These are phyloP conservation scores for Cryptomeria japonica DNA, from an alignment of 75 land plant genomes.

Conservation along the genomic window DNA sequence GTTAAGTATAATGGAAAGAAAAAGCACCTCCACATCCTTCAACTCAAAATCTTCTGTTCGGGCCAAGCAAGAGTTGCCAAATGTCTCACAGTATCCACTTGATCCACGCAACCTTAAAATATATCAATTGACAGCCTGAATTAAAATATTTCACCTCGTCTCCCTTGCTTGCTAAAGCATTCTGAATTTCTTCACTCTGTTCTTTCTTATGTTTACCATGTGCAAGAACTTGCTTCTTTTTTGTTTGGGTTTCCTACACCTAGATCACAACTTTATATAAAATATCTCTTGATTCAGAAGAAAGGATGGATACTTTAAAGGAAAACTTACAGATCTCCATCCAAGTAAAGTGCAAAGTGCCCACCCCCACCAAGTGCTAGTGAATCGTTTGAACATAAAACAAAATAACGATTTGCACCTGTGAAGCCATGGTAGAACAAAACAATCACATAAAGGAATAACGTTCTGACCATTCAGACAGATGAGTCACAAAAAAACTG, in stretches of 20 bases:
- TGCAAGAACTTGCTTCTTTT: not conserved
- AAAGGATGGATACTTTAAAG: not conserved
- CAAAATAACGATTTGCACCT: slow-evolving; percentile 89
- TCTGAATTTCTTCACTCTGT: no score
- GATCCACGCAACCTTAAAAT: slow-evolving; percentile 70
- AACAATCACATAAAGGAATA: not conserved
- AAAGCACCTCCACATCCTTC: slow-evolving; percentile 82
- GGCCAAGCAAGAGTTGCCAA: slow-evolving; percentile 82
- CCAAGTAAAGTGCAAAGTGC: slow-evolving; percentile 93
- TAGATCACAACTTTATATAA: not conserved
- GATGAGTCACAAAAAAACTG: not conserved
- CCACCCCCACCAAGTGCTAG: slow-evolving; percentile 97
- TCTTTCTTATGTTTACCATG: not conserved
- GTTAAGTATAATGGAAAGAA: not conserved
- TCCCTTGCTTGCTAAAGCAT: not conserved
- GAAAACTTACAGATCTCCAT: slow-evolving; percentile 77
- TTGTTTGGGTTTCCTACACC: not conserved
- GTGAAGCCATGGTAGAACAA: slow-evolving; percentile 1
- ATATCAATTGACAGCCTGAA: not conserved
- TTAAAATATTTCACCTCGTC: not conserved
- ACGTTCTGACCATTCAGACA: not conserved
- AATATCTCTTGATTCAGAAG: not conserved
- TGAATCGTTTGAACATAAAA: slow-evolving; percentile 72
- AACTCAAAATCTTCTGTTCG: slow-evolving; percentile 67
- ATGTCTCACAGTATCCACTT: slow-evolving; percentile 79